Conservation (phyloP, 2,329 filamentous ascomycete species). For the Keithomyces neogunnii region DNA sequence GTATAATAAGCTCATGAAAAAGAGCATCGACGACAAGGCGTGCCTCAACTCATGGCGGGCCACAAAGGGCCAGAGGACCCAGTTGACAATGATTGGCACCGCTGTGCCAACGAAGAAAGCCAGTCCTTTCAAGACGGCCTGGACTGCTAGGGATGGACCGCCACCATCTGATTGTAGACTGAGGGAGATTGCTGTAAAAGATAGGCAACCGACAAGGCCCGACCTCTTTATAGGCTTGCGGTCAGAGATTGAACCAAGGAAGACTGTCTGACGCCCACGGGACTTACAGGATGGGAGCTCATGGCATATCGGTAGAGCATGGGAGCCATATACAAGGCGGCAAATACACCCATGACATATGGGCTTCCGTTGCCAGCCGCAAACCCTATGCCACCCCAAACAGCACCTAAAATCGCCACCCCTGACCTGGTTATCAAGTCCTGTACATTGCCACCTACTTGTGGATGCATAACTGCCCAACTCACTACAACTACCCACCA, state of each 20-base stretch:
- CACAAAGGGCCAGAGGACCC: slow-evolving; percentile 53
- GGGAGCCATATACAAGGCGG: slow-evolving; percentile 48
- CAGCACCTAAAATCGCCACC: slow-evolving; percentile 40
- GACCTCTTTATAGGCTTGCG: slow-evolving; percentile 31
- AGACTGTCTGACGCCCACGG: not conserved
- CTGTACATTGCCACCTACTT: slow-evolving; percentile 49
- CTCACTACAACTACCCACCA: slow-evolving; percentile 53
- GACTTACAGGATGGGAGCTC: slow-evolving; percentile 41
- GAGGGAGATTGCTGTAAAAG: slow-evolving; percentile 47
- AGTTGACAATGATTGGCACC: slow-evolving; percentile 46
- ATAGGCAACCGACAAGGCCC: slow-evolving; percentile 48
- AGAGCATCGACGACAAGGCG: slow-evolving; percentile 46
- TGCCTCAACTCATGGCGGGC: slow-evolving; percentile 50
- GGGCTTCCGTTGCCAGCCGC: slow-evolving; percentile 43
- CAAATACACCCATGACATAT: slow-evolving; percentile 46
- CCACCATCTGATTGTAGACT: slow-evolving; percentile 24
- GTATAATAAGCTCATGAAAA: slow-evolving; percentile 50
- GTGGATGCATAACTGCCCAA: slow-evolving; percentile 42
- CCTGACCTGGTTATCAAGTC: slow-evolving; percentile 44
- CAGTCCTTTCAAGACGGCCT: slow-evolving; percentile 38
- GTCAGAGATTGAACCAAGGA: not conserved
- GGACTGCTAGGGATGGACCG: slow-evolving; percentile 25
- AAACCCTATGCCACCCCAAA: slow-evolving; percentile 46
- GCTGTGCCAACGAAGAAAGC: slow-evolving; percentile 46
- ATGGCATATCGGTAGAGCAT: slow-evolving; percentile 50